Percentiles rank a stretch among this genome's conserved stretches.
phyloP scores from a whole-genome alignment of 805 yeast species.

The Zygosaccharomyces bisporus region DNA sequence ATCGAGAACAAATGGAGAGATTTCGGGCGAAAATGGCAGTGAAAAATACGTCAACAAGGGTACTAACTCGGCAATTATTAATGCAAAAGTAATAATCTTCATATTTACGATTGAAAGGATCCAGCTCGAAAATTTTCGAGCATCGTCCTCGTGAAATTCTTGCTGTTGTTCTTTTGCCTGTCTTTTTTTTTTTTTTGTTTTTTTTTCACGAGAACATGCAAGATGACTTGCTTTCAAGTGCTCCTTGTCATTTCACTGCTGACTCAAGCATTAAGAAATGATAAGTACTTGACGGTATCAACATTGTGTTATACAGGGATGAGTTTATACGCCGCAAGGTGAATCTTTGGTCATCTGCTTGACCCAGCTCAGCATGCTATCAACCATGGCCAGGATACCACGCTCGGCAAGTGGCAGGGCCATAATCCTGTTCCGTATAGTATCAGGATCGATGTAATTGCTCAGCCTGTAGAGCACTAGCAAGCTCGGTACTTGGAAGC shows the following conservation, averaged over 20 bases:
- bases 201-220: neutral
- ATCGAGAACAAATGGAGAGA: constrained; percentile 2
- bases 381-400: constrained; percentile 23
- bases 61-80: neutral
- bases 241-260: neutral
- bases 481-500: constrained; percentile 43
- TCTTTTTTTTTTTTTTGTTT: neutral
- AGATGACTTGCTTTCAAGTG: neutral
- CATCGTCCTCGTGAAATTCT: neutral
- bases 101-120: neutral
- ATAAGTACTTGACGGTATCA: neutral
- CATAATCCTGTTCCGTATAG: constrained; percentile 21
- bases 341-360: constrained; percentile 15
- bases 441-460: constrained; percentile 20
- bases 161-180: neutral
- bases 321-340: neutral
- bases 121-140: neutral
- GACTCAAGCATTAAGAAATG: neutral
- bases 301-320: neutral
- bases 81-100: neutral
- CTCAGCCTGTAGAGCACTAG: constrained; percentile 43
- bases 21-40: neutral
- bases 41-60: neutral
- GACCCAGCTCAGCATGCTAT: constrained; percentile 25
- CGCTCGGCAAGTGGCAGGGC: constrained; percentile 24